phyloP scores from a whole-genome alignment of 306 rosid species.

The Dalbergia oliveri region DNA sequence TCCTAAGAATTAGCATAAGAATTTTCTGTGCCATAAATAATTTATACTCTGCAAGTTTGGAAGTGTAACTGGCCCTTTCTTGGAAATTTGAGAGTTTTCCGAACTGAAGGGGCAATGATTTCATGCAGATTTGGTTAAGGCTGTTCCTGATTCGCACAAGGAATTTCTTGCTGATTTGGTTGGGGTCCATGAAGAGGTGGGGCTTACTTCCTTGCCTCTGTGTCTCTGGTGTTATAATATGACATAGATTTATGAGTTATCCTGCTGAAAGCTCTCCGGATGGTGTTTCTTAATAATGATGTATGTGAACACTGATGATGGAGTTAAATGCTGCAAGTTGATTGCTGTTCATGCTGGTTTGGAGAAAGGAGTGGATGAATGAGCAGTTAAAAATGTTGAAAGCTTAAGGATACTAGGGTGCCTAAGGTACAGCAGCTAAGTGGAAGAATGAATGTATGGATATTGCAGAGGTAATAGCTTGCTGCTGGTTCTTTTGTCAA shows the following conservation, averaged over 20 bases:
- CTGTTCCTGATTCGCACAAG: constrained; percentile 94
- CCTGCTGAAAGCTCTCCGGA: constrained; percentile 35
- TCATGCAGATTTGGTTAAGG: constrained; percentile 81
- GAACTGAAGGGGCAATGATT: constrained; percentile 41
- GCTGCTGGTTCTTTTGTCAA: constrained; percentile 1
- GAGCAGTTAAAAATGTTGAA: constrained; percentile 75
- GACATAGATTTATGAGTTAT: constrained; percentile 1
- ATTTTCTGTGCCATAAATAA: background rate
- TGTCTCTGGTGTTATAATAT: constrained; percentile 13
- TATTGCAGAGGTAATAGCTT: constrained; percentile 75
- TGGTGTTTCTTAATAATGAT: constrained; percentile 59
- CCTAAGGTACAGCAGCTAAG: constrained; percentile 73
- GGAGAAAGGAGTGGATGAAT: constrained; percentile 67
- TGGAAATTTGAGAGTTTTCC: constrained; percentile 13
- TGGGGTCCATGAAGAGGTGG: constrained; percentile 97
- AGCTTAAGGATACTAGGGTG: constrained; percentile 70
- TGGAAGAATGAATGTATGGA: constrained; percentile 81
- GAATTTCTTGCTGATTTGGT: constrained; percentile 83
- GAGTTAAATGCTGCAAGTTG: constrained; percentile 72
- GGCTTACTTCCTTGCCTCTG: constrained; percentile 40
- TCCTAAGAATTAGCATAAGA: background rate
- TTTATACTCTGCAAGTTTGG: constrained; percentile 4
- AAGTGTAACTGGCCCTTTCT: background rate
- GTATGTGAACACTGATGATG: constrained; percentile 69
- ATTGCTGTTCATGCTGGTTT: constrained; percentile 96